Evolutionary conservation across 225 moss, liverwort and hornwort genomes (phyloP), one percentile per base, ranked within the genome.

Genomic region (Physcomitrellopsis africana): DNA sequence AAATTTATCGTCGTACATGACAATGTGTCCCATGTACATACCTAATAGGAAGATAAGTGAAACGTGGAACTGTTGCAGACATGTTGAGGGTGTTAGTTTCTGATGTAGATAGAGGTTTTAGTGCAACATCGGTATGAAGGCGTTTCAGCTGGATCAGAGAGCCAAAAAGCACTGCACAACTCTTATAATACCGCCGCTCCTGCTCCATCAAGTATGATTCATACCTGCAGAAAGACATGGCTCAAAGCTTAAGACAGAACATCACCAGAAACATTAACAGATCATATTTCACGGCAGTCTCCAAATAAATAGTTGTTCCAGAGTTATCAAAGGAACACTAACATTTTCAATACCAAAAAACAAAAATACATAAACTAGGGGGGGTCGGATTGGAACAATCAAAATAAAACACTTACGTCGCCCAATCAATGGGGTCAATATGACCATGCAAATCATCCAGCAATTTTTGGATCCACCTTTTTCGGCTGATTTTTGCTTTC

Each of bases 381-480:
- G 7, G 32, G 32, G 32, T 37, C 32, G 5, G 32, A 7, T 37
- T 37, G 4, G 32, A 37, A 37, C 32, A 37, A 37, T 37, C 32
- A 2, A 37, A 37, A 4, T 37, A 4, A 15, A 29, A 72, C 20
- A 89, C 92, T 94, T 75, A 96, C 94, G 88, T 94, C 74, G 92
- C 96, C 96, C 96, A 96, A 63, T 96, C 96, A 58, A 94, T 96
- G 47, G 96, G 96, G 81, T 96, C 96, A 47, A 96, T 82, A 76
- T 82, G 89, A 75, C 77, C 86, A 42, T 83, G 80, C 58, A 96
- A 76, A 57, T 76, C 85, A 59, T 85, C 80, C 60, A 90, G 71
- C 53, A 96, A 77, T 55, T 77, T 78, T 22, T 81, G 65, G 13
- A 89, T 85, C 92, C 89, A 77, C 74, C 88, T 87, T 77, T 86